Evolutionary conservation across 1,284 basidiomycete genomes (phyloP), one percentile per base, ranked within the genome.

Genomic region (Amylostereum chailletii): DNA sequence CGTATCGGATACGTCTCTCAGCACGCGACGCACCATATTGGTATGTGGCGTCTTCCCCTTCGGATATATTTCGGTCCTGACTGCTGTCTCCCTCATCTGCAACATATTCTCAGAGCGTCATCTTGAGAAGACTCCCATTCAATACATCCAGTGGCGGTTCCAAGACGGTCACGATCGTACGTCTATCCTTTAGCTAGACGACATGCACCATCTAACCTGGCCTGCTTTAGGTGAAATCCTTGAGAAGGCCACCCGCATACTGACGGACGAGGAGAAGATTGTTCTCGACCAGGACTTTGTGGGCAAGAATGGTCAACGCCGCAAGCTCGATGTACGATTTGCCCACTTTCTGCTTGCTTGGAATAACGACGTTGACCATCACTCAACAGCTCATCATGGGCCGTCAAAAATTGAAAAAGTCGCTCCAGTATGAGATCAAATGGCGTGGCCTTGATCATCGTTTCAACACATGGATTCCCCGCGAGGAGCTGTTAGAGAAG

Each of bases 111-210:
- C 55, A 89, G 93, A 96, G 67, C 83, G 81, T 61, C 93, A 97
- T 71, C 67, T 96, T 43, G 92, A 95, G 68, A 95, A 96, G 72
- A 95, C 93, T 6, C 90, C 94, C 26, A 90, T 95, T 53, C 86
- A 87, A 53, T 97, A 97, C 65, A 96, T 97, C 60, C 92, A 95
- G 70, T 99, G 95, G 95, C 89, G 95, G 61, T 99, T 94, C 82
- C 94, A 98, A 69, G 94, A 97, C 67, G 96, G 95, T 45, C 90
- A 96, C 68, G 95, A 99, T 75, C 89, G 94, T 84, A 76, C 57
- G 83, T 73, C 38, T 50, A 45, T 53, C 10, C 48, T 42, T 54
- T 37, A n/a, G 31, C 33, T 41, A 19, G 19, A 19, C 19, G 19
- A 6, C 42, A 38, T 47, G 27, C 46, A 34, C 34, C 34, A 42